phyloP scores from a whole-genome alignment of 2,329 filamentous ascomycete species.

The Apiospora pterosperma region DNA sequence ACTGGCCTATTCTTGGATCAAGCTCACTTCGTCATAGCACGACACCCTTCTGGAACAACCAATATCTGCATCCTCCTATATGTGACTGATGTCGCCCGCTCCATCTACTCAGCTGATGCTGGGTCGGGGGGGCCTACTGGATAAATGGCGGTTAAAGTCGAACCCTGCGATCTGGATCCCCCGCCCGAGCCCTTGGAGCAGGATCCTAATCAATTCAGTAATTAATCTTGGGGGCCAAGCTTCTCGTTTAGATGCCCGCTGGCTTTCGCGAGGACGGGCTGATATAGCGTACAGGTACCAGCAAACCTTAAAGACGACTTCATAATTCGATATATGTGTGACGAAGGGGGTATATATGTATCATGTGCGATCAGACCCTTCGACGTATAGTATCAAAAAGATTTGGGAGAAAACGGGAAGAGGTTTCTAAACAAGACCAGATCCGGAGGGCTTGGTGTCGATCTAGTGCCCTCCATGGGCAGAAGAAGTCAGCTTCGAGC shows the following conservation, averaged over 20 bases:
- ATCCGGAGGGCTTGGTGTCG: neutral
- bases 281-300: neutral
- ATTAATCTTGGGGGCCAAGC: neutral
- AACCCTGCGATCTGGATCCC: neutral
- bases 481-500: neutral
- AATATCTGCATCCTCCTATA: neutral
- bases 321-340: neutral
- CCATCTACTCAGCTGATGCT: conserved; percentile 1
- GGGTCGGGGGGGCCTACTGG: neutral
- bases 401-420: neutral
- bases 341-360: neutral
- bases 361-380: neutral
- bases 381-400: neutral
- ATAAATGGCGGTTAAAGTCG: conserved; percentile 1
- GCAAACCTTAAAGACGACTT: neutral
- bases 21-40: neutral
- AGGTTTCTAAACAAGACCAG: neutral
- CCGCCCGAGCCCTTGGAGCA: neutral
- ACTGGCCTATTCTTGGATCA: neutral
- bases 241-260: neutral
- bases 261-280: neutral
- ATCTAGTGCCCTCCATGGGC: neutral
- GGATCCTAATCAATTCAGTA: neutral
- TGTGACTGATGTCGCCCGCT: neutral
- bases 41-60: neutral